Evolutionary conservation across 2,329 filamentous ascomycete species (phyloP).

Genomic region (Penicillium polonicum): DNA sequence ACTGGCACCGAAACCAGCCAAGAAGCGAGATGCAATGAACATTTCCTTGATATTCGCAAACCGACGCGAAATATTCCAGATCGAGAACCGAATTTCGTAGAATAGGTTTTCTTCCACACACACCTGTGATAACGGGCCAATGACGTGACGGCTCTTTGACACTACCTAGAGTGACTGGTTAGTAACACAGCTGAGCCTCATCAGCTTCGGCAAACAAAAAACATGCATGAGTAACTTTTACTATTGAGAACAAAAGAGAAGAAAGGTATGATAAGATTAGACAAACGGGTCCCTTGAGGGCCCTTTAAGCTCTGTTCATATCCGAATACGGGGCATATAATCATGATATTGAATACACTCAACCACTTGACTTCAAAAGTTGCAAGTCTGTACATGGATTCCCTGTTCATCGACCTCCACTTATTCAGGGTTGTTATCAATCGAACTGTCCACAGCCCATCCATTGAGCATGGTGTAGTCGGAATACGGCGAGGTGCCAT

Average conservation of each 20-base stretch:
- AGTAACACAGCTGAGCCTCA: background rate
- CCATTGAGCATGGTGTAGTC: constrained; percentile 32
- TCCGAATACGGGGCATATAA: background rate
- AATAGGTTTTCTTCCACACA: too few species aligned
- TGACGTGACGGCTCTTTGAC: background rate
- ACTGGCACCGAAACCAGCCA: too few species aligned
- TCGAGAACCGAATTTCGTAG: too few species aligned
- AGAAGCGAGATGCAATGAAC: too few species aligned
- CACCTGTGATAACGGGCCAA: too few species aligned
- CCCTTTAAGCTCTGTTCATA: background rate
- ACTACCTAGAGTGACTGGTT: background rate
- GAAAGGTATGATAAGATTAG: background rate
- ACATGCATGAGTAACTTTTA: too few species aligned
- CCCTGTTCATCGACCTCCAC: background rate
- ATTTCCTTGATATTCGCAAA: too few species aligned
- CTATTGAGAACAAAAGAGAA: background rate
- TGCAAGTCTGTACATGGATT: background rate
- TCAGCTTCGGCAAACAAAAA: background rate
- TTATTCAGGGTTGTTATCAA: constrained; percentile 25
- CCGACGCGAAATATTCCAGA: too few species aligned
- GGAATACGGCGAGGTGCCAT: constrained; percentile 32
- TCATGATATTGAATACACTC: background rate
- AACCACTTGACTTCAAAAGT: background rate
- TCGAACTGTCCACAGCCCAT: constrained; percentile 30
- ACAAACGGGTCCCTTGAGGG: background rate